These are phyloP conservation scores for Cercis canadensis DNA, from an alignment of 306 rosid genomes.

Conservation along the genomic window DNA sequence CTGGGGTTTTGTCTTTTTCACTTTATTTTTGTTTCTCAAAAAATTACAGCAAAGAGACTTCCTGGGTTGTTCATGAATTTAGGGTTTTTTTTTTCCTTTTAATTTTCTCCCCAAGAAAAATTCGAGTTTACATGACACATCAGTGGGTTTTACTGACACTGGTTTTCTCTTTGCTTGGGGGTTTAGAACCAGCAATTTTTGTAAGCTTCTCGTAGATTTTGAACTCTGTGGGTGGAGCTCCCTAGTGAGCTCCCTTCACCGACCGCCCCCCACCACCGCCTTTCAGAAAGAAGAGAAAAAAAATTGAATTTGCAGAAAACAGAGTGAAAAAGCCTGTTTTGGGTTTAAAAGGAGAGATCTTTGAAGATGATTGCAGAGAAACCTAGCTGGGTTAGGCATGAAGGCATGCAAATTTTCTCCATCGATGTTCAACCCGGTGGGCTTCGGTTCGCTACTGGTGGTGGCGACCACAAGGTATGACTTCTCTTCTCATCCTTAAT, in stretches of 20 bases:
- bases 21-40: neutral
- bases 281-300: neutral
- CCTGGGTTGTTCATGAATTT: slow-evolving; percentile 11
- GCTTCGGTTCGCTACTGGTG: slow-evolving; percentile 91
- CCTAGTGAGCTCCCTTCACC: neutral
- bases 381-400: slow-evolving; percentile 94
- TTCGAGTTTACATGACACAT: slow-evolving; percentile 30
- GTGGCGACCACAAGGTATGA: slow-evolving; percentile 96
- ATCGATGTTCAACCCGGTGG: slow-evolving; percentile 99
- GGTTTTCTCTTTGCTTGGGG: slow-evolving; percentile 26
- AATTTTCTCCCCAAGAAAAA: neutral
- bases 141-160: slow-evolving; percentile 26
- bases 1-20: slow-evolving; percentile 32
- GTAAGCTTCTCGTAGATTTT: slow-evolving; percentile 35
- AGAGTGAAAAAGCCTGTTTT: slow-evolving; percentile 20
- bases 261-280: neutral
- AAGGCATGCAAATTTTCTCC: slow-evolving; percentile 97
- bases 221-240: slow-evolving; percentile 31
- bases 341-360: slow-evolving; percentile 34
- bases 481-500: slow-evolving; percentile 3
- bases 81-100: slow-evolving; percentile 5
- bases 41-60: neutral
- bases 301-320: slow-evolving; percentile 4
- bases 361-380: slow-evolving; percentile 87
- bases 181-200: slow-evolving; percentile 27